Evolutionary conservation across 768 basidiomycete genomes (phyloP).

Genomic region (Lactarius quietus): DNA sequence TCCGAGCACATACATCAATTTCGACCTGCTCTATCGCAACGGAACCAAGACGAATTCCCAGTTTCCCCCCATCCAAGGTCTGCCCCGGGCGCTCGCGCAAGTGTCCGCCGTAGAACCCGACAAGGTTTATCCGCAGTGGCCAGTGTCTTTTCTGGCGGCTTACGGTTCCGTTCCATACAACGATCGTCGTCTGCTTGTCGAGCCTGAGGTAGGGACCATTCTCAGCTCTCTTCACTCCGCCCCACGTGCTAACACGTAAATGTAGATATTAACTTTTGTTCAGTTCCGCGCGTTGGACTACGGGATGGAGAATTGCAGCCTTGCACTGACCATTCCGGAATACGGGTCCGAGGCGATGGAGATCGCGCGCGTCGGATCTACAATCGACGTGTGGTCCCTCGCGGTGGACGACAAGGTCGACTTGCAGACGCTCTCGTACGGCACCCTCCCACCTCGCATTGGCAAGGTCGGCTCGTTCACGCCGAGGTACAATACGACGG

Average conservation of each 20-base stretch:
- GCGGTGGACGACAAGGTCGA: neutral
- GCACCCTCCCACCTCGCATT: neutral
- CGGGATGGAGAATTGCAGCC: conserved; percentile 9
- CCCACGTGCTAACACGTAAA: neutral
- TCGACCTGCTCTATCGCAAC: conserved; percentile 14
- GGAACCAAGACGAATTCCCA: conserved; percentile 8
- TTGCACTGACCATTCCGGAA: neutral
- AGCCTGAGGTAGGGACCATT: neutral
- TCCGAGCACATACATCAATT: conserved; percentile 16
- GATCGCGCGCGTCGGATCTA: neutral
- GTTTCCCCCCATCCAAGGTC: neutral
- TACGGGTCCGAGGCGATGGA: neutral
- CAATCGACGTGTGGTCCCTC: conserved; percentile 6
- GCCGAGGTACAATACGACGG: conserved; percentile 3
- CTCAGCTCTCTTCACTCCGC: neutral
- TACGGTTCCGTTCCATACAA: conserved; percentile 13
- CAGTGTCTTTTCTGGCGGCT: conserved; percentile 10
- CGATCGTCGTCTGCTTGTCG: conserved; percentile 12
- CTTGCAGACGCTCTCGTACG: neutral
- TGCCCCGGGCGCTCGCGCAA: conserved; percentile 2
- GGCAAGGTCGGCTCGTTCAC: conserved; percentile 8
- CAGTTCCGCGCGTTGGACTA: conserved; percentile 12
- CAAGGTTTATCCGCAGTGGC: conserved; percentile 13
- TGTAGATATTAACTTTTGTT: conserved; percentile 12
- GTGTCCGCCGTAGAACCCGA: conserved; percentile 11